Base-by-base conservation (phyloP, 2,329 filamentous ascomycete species). In the Calycina marina region DNA sequence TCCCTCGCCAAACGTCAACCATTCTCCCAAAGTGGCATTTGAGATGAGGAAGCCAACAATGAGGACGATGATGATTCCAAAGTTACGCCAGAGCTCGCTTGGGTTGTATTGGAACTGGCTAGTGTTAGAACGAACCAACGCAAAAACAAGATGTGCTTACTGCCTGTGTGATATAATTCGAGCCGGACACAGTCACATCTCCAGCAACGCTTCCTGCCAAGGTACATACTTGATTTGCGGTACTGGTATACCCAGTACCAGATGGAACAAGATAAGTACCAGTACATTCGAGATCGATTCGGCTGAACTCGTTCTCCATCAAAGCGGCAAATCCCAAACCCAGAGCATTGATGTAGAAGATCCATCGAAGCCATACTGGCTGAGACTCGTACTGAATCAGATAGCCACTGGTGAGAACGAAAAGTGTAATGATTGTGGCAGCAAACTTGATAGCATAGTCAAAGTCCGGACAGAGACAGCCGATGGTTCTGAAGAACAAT, bases 1-100 rank as follows among this genome's bases (percentile, higher is more conserved):
- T 5, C 78, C 83, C 52, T 79, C 77, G 25, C 82, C 80, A 43
- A 76, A 83, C 36, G 73, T 80, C 46, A 92, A 63, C 14, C 78
- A 61, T 51, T 93, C 85, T 48, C 83, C 85, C 0, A 88, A 64
- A 11, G 82, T 64, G 24, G 84, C 76, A 42, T 93, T 88, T 36
- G 81, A 57, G 8, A 69, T 55, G 3, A 93, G 62, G 58, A 93
- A 93, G 38, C 73, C 72, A 25, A 77, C 56, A 33, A 92, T 82
- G 40, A 92, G 68, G 2, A 65, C 73, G 8, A 85, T 51, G 38
- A 92, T 74, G 31, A 74, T 72, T 6, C 70, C 71, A 36, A 74
- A 65, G 47, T 75, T 75, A 8, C 69, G 55, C 70, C 70, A 75
- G 2, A 74, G 37, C 25, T 73, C 60, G 0, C 44, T 44, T 29